phyloP scores from a whole-genome alignment of 2,329 filamentous ascomycete species.

The Pseudogymnoascus sp. region DNA sequence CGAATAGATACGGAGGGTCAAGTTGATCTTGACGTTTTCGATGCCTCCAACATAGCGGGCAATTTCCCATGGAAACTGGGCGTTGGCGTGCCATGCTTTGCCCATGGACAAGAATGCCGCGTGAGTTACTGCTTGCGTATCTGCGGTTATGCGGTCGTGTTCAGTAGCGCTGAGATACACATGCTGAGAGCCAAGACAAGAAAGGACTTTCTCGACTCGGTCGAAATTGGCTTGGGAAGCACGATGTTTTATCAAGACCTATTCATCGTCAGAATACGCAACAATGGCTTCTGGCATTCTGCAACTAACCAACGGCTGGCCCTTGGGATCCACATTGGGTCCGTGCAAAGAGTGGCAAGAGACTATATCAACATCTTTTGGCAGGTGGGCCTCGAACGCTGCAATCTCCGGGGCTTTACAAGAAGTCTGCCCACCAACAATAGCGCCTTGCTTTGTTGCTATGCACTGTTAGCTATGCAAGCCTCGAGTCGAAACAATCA shows the following conservation, averaged over 20 bases:
- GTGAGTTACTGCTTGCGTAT: conserved; percentile 96
- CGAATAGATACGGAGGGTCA: conserved; percentile 91
- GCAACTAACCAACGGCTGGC: conserved; percentile 68
- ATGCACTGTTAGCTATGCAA: conserved; percentile 17
- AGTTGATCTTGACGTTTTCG: conserved; percentile 98
- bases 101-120: conserved; percentile 97
- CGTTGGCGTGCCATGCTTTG: conserved; percentile 90
- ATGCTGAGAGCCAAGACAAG: conserved; percentile 74
- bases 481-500: conserved; percentile 6
- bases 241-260: conserved; percentile 84
- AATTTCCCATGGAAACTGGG: conserved; percentile 94
- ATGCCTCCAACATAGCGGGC: conserved; percentile 94
- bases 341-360: conserved; percentile 96
- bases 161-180: conserved; percentile 79
- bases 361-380: conserved; percentile 80
- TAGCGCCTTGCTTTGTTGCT: conserved; percentile 92
- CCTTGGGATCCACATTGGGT: conserved; percentile 76
- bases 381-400: conserved; percentile 84
- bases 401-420: conserved; percentile 96
- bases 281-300: not conserved
- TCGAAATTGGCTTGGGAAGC: conserved; percentile 66
- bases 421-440: conserved; percentile 94
- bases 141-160: conserved; percentile 94
- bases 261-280: not conserved
- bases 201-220: conserved; percentile 73